Conservation (phyloP, 345 rosid genomes). For the Citrus mangshanensis region DNA sequence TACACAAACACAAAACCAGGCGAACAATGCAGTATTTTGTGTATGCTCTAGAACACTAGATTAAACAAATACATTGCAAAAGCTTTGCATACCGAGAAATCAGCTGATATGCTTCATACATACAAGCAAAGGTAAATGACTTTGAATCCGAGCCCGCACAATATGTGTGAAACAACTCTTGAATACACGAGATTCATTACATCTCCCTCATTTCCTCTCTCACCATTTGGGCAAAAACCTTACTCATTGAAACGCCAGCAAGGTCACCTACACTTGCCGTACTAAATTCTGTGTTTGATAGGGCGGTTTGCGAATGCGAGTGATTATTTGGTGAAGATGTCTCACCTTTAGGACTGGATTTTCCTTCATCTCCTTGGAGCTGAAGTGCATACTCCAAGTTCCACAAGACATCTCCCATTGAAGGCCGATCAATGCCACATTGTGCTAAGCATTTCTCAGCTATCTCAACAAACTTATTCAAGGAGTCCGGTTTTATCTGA, state of each 20-base stretch:
- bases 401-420: conserved; percentile 71
- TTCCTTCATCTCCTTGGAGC: conserved; percentile 39
- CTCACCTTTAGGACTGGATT: conserved; percentile 4
- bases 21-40: neutral
- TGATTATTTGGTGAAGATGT: conserved; percentile 7
- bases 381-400: conserved; percentile 62
- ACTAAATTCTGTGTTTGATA: conserved; percentile 28
- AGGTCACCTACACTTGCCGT: conserved; percentile 34
- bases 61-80: neutral
- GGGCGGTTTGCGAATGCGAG: conserved; percentile 18
- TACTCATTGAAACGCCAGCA: conserved; percentile 55
- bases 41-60: neutral
- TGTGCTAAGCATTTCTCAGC: conserved; percentile 61
- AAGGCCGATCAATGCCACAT: conserved; percentile 46
- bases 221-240: conserved; percentile 63
- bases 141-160: neutral
- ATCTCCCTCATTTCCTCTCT: conserved; percentile 46
- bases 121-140: neutral
- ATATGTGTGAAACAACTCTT: neutral
- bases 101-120: neutral
- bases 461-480: conserved; percentile 49
- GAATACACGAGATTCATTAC: neutral
- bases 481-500: conserved; percentile 43
- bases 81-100: neutral
- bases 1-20: neutral